Base-by-base conservation (phyloP, 495 filamentous ascomycete genomes). In the Xylaria bambusicola region DNA sequence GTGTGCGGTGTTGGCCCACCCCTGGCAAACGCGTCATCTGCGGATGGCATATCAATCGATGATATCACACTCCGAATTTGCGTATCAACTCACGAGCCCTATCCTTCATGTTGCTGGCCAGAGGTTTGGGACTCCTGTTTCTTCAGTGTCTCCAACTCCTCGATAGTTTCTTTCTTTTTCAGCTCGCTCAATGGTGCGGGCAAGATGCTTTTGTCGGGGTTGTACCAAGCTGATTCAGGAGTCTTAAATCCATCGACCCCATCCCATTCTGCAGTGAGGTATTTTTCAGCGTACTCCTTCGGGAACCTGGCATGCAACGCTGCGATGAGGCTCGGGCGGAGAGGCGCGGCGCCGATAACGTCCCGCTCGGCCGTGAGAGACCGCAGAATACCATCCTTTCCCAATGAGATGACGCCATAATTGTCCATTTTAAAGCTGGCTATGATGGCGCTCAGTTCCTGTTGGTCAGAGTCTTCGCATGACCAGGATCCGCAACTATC, bases 271-370 rank as follows among this genome's bases (percentile, higher is more conserved):
- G 42, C 42, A 45, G 42, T 45, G 42, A 45, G 42, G 42, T 45
- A 45, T 45, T 45, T 21, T 23, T 45, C 42, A 21, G 24, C 42
- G 20, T 45, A 45, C 18, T 45, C 42, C 24, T 45, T 45, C 42
- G 42, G 42, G 18, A 45, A 17, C 42, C 42, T 45, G 42, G 42
- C 42, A 20, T 45, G 42, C 13, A 45, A 9, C 42, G 42, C 42
- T 45, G 42, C 42, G 42, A 45, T 45, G 42, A 45, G 42, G 42
- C 42, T 45, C 42, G 42, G 42, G 42, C 42, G 42, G 18, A 45
- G 42, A 45, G 42, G 42, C 42, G 42, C 42, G 42, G 42, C 42
- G 42, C 42, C 20, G 17, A 45, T 45, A 18, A 45, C 42, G 17
- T 45, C 42, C 18, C 42, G 42, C 42, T 45, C 42, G 42, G 42